These are phyloP conservation scores for Oryza punctata DNA, from an alignment of 176 grass and related monocot genomes.

Conservation along the genomic window DNA sequence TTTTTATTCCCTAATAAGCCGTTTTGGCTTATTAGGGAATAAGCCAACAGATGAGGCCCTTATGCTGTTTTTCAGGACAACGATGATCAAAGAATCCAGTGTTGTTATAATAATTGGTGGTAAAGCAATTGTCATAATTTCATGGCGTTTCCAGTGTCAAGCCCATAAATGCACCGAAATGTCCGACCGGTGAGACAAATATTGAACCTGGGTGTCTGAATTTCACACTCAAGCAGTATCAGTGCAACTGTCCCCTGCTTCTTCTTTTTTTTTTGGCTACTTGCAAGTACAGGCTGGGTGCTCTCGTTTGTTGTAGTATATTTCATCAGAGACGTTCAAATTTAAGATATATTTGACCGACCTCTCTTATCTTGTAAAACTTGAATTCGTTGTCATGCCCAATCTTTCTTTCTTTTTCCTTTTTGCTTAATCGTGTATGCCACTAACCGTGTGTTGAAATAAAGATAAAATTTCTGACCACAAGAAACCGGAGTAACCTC, in stretches of 20 bases:
- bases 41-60: too few species aligned
- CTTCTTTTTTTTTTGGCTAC: background rate
- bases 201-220: too few species aligned
- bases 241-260: background rate
- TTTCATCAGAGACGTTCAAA: background rate
- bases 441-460: background rate
- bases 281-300: background rate
- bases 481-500: background rate
- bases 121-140: background rate
- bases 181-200: too few species aligned
- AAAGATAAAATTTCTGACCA: background rate
- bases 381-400: background rate
- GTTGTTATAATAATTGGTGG: background rate
- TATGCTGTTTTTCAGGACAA: conserved; percentile 30
- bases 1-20: too few species aligned
- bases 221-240: background rate
- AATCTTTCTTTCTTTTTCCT: background rate
- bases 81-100: conserved; percentile 48
- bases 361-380: background rate
- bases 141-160: background rate
- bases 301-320: too few species aligned
- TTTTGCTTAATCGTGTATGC: background rate
- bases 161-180: background rate
- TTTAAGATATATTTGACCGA: background rate
- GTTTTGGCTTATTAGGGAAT: too few species aligned